Conservation (phyloP, 2,329 filamentous ascomycete genomes). For the Aureobasidium musti region DNA sequence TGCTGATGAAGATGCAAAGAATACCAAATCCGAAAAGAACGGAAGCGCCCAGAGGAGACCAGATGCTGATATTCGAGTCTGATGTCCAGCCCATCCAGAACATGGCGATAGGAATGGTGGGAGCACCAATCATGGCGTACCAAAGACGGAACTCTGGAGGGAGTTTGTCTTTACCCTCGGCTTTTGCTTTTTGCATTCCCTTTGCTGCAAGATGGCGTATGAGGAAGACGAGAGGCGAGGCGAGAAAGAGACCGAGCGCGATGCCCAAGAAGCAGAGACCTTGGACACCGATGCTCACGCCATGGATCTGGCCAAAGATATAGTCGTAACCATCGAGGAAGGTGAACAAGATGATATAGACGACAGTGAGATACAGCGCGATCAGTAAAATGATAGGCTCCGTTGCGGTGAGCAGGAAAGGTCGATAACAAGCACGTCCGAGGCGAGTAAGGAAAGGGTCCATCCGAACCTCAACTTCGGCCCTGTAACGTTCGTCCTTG, state of each 20-base stretch:
- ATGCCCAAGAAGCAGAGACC: constrained; percentile 54
- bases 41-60: constrained; percentile 55
- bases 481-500: constrained; percentile 50
- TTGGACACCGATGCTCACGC: constrained; percentile 49
- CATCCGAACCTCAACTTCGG: constrained; percentile 50
- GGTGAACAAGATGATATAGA: constrained; percentile 51
- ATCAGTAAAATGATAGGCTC: constrained; percentile 54
- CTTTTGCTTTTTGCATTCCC: constrained; percentile 48
- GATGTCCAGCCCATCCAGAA: constrained; percentile 63
- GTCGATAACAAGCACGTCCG: constrained; percentile 45
- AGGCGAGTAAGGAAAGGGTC: constrained; percentile 44
- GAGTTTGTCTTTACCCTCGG: constrained; percentile 45
- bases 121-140: constrained; percentile 55
- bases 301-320: constrained; percentile 55
- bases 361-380: constrained; percentile 51
- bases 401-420: constrained; percentile 47
- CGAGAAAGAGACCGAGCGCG: constrained; percentile 46
- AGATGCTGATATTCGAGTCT: constrained; percentile 50
- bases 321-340: constrained; percentile 55
- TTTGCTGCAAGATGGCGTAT: constrained; percentile 50
- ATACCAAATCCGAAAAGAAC: constrained; percentile 55
- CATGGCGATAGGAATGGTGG: constrained; percentile 54
- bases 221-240: constrained; percentile 47
- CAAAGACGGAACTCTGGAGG: constrained; percentile 58
- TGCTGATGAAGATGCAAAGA: constrained; percentile 50